Percentiles rank a stretch among this genome's conserved stretches.
Evolutionary conservation across 441 rosid species (phyloP).

Genomic region (Isatis lusitanica): DNA sequence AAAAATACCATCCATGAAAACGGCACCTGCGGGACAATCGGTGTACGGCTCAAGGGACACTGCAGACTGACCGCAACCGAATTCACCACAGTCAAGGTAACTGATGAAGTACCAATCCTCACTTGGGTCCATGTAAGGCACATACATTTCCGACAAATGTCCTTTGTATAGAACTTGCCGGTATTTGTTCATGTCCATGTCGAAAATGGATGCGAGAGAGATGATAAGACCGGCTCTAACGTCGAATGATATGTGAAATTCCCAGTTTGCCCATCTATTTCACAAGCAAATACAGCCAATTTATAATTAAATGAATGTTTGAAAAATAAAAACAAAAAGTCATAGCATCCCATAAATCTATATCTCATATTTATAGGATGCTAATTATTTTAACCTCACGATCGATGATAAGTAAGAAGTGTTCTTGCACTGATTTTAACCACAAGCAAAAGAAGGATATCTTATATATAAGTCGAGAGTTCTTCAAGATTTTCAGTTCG

Average conservation of each 20-base stretch:
- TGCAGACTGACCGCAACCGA: constrained; percentile 50
- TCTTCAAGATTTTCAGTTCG: no score
- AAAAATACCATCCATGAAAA: constrained; percentile 45
- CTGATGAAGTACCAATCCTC: constrained; percentile 55
- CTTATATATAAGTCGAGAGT: no score
- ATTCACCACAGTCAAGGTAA: constrained; percentile 59
- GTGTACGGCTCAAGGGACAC: constrained; percentile 44
- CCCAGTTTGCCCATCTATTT: constrained; percentile 69
- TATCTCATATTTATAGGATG: no score
- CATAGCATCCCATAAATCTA: no score
- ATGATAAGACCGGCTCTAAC: constrained; percentile 54
- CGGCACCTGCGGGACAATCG: constrained; percentile 69
- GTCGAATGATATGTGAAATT: constrained; percentile 57
- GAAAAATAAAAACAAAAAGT: no score
- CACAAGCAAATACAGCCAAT: background rate
- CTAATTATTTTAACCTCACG: no score
- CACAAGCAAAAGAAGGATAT: no score
- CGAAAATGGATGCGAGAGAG: constrained; percentile 60
- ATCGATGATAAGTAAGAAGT: no score
- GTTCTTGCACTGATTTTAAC: no score
- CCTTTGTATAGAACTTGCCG: constrained; percentile 60
- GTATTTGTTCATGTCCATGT: constrained; percentile 37
- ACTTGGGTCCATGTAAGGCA: constrained; percentile 66
- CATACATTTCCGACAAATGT: constrained; percentile 55
- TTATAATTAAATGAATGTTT: no score